Conservation (phyloP, 73 alveolate genomes). For the Tetrahymena malaccensis region DNA sequence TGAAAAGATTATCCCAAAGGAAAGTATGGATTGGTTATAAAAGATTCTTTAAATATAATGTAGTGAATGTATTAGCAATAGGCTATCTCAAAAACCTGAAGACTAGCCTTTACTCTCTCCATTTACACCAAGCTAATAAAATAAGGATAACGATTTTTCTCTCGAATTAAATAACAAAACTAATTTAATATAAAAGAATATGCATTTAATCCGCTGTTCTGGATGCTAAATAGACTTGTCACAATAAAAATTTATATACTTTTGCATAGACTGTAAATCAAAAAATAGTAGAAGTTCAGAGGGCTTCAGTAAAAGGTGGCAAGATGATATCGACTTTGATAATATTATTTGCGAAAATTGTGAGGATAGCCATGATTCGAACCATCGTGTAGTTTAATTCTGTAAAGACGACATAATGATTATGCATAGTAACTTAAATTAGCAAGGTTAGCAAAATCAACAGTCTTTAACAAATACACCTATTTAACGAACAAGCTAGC, state of each 20-base stretch:
- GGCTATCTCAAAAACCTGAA: not conserved
- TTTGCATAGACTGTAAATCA: not conserved
- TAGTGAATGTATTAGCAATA: not conserved
- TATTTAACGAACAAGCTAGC: not conserved
- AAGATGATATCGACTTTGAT: not conserved
- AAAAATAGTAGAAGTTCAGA: not conserved
- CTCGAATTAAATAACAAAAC: not conserved
- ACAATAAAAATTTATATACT: not conserved
- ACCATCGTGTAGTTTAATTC: not conserved
- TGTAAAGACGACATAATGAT: not conserved
- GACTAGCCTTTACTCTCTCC: not conserved
- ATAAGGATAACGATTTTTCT: not conserved
- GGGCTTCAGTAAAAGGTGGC: not conserved
- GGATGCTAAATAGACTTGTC: not conserved
- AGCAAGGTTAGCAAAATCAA: not conserved
- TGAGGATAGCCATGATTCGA: not conserved
- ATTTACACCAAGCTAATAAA: not conserved
- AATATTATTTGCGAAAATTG: not conserved
- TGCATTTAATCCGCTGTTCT: not conserved
- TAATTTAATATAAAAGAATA: not conserved
- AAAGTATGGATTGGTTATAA: not conserved
- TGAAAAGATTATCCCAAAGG: not conserved
- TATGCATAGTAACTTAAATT: not conserved
- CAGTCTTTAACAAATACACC: not conserved
- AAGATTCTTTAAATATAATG: not conserved